Evolutionary conservation across 306 rosid genomes (phyloP).

Genomic region (Malus asiatica): DNA sequence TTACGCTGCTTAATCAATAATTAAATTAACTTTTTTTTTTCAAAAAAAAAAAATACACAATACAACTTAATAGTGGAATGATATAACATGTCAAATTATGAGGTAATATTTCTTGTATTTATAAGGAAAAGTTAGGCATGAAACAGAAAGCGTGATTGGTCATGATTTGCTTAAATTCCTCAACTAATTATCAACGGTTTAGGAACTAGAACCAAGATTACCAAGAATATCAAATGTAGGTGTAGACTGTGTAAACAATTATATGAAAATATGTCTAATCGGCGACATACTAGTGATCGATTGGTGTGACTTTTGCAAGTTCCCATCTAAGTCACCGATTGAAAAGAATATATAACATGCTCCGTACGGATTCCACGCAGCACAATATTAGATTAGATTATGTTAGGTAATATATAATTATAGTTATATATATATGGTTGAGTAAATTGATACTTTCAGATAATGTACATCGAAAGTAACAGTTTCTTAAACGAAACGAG

Average conservation of each 20-base stretch:
- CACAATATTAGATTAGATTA: too few species aligned
- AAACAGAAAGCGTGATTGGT: too few species aligned
- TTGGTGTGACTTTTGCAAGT: background rate
- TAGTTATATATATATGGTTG: too few species aligned
- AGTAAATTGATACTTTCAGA: constrained; percentile 19
- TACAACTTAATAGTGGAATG: background rate
- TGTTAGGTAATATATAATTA: too few species aligned
- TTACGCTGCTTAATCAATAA: too few species aligned
- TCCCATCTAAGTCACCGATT: background rate
- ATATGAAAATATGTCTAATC: background rate
- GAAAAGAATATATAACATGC: background rate
- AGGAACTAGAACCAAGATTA: background rate
- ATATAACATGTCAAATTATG: background rate
- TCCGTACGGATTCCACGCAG: constrained; percentile 24
- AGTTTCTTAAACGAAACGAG: constrained; percentile 31
- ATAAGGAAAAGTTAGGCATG: background rate
- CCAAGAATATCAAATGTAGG: constrained; percentile 2
- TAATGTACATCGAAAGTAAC: constrained; percentile 25
- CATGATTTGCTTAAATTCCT: constrained; percentile 3
- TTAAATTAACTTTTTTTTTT: too few species aligned
- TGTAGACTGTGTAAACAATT: background rate
- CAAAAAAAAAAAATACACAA: too few species aligned
- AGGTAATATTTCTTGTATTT: background rate
- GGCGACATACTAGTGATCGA: background rate
- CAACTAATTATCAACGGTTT: background rate